Percentiles rank a stretch among this genome's conserved stretches.
Conservation (phyloP, 73 alveolate genomes). For the Tetrahymena elliotti region DNA sequence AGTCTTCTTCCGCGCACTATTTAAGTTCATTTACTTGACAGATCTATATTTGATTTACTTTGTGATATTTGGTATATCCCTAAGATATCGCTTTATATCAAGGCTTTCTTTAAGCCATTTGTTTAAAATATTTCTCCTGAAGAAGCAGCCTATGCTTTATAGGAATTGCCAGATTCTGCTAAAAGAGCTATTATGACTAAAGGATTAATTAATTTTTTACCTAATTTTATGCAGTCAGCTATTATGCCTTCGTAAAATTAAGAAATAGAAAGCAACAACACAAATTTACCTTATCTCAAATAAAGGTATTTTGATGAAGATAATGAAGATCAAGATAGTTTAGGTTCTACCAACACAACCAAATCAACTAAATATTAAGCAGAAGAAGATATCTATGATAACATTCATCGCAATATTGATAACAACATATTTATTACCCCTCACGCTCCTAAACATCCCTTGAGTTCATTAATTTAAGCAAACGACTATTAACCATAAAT, state of each 20-base stretch:
- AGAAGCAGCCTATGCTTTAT: constrained; percentile 29
- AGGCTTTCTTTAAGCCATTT: constrained; percentile 32
- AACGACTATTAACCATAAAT: neutral
- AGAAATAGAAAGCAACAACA: neutral
- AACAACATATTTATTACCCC: neutral
- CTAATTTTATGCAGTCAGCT: neutral
- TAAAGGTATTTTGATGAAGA: neutral
- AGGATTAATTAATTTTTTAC: constrained; percentile 30
- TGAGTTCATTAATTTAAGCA: neutral
- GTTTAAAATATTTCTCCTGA: constrained; percentile 23
- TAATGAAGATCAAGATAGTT: neutral
- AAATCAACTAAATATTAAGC: neutral
- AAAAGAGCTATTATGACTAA: constrained; percentile 15
- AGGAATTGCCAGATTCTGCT: constrained; percentile 18
- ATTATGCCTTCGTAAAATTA: neutral
- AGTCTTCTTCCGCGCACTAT: constrained; percentile 13
- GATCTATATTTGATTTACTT: constrained; percentile 31
- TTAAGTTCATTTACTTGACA: constrained; percentile 3
- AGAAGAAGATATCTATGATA: neutral
- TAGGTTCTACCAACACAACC: neutral
- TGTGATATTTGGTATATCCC: constrained; percentile 43
- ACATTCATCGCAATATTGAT: neutral
- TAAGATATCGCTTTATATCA: constrained; percentile 16
- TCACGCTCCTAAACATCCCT: neutral
- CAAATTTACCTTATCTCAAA: neutral